Evolutionary conservation across 2,329 filamentous ascomycete species (phyloP), one percentile per base, ranked within the genome.

Genomic region (Penicillium sp.): DNA sequence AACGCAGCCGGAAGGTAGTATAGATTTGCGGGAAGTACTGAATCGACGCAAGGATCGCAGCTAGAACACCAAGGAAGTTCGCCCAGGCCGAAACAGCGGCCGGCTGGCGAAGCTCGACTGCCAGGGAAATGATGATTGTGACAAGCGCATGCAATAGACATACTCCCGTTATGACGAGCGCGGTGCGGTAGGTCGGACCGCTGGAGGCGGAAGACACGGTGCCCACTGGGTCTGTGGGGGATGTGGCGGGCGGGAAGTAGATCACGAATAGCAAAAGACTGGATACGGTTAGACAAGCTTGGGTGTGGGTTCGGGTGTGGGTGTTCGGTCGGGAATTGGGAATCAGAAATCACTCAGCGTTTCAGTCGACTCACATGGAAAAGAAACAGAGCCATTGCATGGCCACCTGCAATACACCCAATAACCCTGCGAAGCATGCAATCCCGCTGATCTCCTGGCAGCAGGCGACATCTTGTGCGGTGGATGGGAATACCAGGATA

Each of bases 1-100:
- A 88, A 71, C 93, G 89, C 57, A 97, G 80, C 52, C 81, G 84
- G 77, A 90, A 96, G 0, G 94, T 99, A 52, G 90, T 97, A 78
- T 87, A 92, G 63, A 99, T 96, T 77, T 99, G 94, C 0, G 94
- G 94, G 17, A 99, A 80, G 75, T 97, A 99, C 77, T 99, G 94
- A 23, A 97, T 83, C 0, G 86, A 89, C 0, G 94, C 90, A 6
- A 99, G 84, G 1, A 85, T 76, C 0, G 91, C 89, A 19, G 91
- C 87, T 72, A 90, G 85, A 58, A 96, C 79, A 1, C 94, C 94
- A 12, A 97, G 83, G 62, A 89, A 80, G 70, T 96, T 92, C 19
- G 94, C 93, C 91, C 92, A 97, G 29, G 79, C 78, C 51, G 87
- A 84, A 2, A 96, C 83, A 58, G 86, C 81, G 1, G 79, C 69